These are phyloP conservation scores for Coccomyxa subellipsoidea DNA, from an alignment of 163 green algal genomes.

Conservation along the genomic window DNA sequence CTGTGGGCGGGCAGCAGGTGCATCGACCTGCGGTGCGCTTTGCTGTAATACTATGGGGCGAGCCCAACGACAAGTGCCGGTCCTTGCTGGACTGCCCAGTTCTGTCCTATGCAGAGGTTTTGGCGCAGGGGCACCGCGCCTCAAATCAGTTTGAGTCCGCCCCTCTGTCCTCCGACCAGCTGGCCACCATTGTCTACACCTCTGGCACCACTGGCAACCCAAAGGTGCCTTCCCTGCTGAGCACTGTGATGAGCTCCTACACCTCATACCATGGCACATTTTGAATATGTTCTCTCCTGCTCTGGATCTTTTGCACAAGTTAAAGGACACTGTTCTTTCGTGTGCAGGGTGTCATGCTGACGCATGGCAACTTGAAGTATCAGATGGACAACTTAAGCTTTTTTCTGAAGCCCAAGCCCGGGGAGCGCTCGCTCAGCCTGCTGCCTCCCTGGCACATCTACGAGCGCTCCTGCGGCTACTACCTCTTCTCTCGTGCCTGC, in stretches of 20 bases:
- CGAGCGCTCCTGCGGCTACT: slow-evolving; percentile 74
- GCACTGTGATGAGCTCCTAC: not conserved
- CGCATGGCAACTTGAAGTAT: slow-evolving; percentile 79
- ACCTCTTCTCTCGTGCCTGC: slow-evolving; percentile 45
- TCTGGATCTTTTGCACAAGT: not conserved
- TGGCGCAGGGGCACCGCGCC: slow-evolving; percentile 30
- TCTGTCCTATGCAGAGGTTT: slow-evolving; percentile 53
- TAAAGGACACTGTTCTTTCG: not conserved
- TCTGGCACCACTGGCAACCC: slow-evolving; percentile 73
- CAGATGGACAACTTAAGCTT: slow-evolving; percentile 71
- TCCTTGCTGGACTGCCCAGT: slow-evolving; percentile 34
- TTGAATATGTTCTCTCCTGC: not conserved
- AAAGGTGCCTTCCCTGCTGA: slow-evolving; percentile 36
- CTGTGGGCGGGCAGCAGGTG: not conserved
- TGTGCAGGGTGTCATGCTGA: slow-evolving; percentile 67
- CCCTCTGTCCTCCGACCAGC: slow-evolving; percentile 16
- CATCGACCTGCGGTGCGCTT: slow-evolving; percentile 32
- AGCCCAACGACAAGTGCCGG: slow-evolving; percentile 23
- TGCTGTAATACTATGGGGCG: slow-evolving; percentile 65
- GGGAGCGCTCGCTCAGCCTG: slow-evolving; percentile 67
- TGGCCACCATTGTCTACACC: slow-evolving; percentile 87
- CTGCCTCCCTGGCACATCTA: slow-evolving; percentile 97
- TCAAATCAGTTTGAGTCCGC: slow-evolving; percentile 8
- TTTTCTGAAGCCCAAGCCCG: slow-evolving; percentile 53
- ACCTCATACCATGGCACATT: not conserved